Evolutionary conservation across 345 rosid genomes (phyloP).

Genomic region (Acer saccharum): DNA sequence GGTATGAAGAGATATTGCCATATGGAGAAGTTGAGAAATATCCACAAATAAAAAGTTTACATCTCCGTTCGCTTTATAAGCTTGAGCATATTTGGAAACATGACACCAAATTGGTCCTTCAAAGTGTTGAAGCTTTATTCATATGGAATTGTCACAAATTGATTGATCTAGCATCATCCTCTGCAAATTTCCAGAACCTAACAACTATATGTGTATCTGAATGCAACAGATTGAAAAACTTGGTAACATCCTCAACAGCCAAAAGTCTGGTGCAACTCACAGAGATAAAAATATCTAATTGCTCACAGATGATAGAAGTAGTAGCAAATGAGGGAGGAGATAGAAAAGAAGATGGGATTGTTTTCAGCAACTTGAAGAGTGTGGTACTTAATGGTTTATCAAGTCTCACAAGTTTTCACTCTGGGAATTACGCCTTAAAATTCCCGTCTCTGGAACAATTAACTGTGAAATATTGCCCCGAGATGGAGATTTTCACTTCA

Average conservation of each 20-base stretch:
- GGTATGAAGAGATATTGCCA: too few relatives aligned
- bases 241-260: conserved; percentile 14
- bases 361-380: neutral
- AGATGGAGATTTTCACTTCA: neutral
- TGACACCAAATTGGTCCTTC: neutral
- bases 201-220: neutral
- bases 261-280: neutral
- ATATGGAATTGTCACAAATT: neutral
- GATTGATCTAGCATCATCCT: neutral
- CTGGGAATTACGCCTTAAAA: neutral
- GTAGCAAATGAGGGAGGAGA: neutral
- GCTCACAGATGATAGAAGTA: neutral
- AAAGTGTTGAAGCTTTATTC: conserved; percentile 17
- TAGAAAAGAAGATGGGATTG: neutral
- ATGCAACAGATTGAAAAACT: neutral
- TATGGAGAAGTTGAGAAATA: too few relatives aligned
- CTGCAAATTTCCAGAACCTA: conserved; percentile 5
- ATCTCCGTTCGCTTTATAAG: neutral
- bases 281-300: neutral
- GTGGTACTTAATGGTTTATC: neutral
- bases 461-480: neutral
- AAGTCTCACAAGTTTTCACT: neutral
- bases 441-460: neutral
- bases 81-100: conserved; percentile 17
- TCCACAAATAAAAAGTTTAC: conserved; percentile 7